Percentiles rank a stretch among this genome's conserved stretches.
These are phyloP conservation scores for Coemansia reversa DNA, from an alignment of 192 early-diverging fungal species.

Conservation along the genomic window DNA sequence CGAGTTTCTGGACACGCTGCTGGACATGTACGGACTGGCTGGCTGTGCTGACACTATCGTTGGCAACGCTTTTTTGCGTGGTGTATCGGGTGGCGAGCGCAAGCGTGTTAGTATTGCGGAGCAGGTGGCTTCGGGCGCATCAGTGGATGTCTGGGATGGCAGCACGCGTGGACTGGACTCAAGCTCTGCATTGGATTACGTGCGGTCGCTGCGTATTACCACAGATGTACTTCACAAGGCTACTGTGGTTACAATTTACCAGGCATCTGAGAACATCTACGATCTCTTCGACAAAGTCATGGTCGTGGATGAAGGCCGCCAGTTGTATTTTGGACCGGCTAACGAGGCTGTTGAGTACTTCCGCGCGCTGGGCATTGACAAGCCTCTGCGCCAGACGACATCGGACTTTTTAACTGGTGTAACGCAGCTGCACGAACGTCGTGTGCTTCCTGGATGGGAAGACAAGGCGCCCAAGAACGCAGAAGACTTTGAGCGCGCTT, in stretches of 20 bases:
- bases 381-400: constrained; percentile 57
- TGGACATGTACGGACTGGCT: constrained; percentile 56
- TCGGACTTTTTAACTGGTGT: constrained; percentile 68
- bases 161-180: constrained; percentile 79
- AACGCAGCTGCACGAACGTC: constrained; percentile 60
- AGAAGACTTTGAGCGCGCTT: constrained; percentile 64
- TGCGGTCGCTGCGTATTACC: constrained; percentile 69
- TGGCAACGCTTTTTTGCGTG: constrained; percentile 73
- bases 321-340: constrained; percentile 60
- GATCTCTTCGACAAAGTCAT: constrained; percentile 60
- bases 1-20: constrained; percentile 55
- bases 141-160: constrained; percentile 68
- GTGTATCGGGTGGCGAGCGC: constrained; percentile 79
- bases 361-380: constrained; percentile 52
- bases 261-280: constrained; percentile 71
- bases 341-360: constrained; percentile 55
- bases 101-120: constrained; percentile 78
- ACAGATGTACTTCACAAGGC: constrained; percentile 68
- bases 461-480: constrained; percentile 56
- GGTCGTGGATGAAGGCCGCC: constrained; percentile 52
- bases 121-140: constrained; percentile 64
- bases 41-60: constrained; percentile 58
- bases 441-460: constrained; percentile 58
- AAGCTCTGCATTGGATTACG: constrained; percentile 78
- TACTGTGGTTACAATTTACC: constrained; percentile 65